Evolutionary conservation across 164 flowering plant species (phyloP).

Genomic region (Echeveria elegans): DNA sequence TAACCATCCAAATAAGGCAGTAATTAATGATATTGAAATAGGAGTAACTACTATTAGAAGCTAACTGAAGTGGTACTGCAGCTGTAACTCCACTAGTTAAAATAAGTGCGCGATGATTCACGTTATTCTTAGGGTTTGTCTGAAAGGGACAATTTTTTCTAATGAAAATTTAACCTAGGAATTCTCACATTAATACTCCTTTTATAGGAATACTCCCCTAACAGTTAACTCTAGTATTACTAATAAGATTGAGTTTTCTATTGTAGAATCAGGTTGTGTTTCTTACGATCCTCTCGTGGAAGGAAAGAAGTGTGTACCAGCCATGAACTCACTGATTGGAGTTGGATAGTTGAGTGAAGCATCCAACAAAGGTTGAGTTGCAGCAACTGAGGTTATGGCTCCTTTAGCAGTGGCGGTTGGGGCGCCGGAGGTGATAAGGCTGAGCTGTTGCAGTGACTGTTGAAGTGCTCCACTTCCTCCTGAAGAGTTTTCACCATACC

Average conservation of each 20-base stretch:
- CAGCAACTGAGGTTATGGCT: neutral
- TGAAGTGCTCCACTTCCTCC: constrained; percentile 19
- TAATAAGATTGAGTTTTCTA: neutral
- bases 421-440: constrained; percentile 15
- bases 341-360: constrained; percentile 28
- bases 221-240: neutral
- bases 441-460: constrained; percentile 12
- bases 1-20: neutral
- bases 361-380: constrained; percentile 16
- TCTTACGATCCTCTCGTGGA: constrained; percentile 34
- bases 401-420: constrained; percentile 10
- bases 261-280: neutral
- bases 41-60: too few relatives aligned
- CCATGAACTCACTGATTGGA: constrained; percentile 59
- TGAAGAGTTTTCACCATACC: constrained; percentile 26
- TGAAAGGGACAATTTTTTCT: neutral
- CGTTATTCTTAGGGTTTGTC: neutral
- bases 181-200: neutral
- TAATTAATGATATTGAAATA: neutral
- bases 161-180: neutral
- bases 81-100: neutral
- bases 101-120: neutral
- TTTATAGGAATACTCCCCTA: neutral
- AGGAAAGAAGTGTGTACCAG: constrained; percentile 86
- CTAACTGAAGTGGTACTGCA: neutral